Percentiles rank a stretch among this genome's conserved stretches.
phyloP scores from a whole-genome alignment of 257 asterid genomes.

The Rauvolfia tetraphylla region DNA sequence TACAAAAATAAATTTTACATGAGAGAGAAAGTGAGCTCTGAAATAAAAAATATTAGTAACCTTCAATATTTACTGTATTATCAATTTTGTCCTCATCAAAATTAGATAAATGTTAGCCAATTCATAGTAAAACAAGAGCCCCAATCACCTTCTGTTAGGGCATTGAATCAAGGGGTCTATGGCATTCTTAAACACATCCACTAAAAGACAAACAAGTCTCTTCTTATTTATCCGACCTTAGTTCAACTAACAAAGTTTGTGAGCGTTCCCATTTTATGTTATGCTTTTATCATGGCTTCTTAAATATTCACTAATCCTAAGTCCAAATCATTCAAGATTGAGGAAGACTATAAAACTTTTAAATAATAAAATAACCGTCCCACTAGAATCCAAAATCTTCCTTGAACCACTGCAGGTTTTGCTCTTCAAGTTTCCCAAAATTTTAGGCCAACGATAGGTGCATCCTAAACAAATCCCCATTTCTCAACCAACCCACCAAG shows the following conservation, averaged over 20 bases:
- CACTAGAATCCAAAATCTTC: slow-evolving; percentile 10
- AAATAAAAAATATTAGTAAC: too few species aligned
- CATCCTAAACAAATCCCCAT: neutral
- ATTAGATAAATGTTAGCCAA: neutral
- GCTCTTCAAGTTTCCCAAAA: slow-evolving; percentile 9
- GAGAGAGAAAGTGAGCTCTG: too few species aligned
- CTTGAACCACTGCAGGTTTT: slow-evolving; percentile 11
- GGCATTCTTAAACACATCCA: neutral
- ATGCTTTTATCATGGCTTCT: neutral
- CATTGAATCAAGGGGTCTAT: neutral
- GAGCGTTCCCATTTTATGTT: neutral
- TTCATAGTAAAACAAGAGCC: neutral
- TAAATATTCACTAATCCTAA: neutral
- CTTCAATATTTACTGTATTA: neutral
- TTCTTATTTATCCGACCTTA: neutral
- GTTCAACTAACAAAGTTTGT: neutral
- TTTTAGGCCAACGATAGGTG: neutral
- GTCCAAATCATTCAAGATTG: slow-evolving; percentile 11
- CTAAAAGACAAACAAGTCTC: neutral
- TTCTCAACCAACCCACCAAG: too few species aligned
- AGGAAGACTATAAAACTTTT: neutral
- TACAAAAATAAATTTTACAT: too few species aligned
- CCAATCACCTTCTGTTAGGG: neutral
- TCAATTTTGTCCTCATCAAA: neutral
- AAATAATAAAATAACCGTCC: neutral